Base-by-base conservation (phyloP, 2,329 filamentous ascomycete genomes). In the Hypoxylon sp. region DNA sequence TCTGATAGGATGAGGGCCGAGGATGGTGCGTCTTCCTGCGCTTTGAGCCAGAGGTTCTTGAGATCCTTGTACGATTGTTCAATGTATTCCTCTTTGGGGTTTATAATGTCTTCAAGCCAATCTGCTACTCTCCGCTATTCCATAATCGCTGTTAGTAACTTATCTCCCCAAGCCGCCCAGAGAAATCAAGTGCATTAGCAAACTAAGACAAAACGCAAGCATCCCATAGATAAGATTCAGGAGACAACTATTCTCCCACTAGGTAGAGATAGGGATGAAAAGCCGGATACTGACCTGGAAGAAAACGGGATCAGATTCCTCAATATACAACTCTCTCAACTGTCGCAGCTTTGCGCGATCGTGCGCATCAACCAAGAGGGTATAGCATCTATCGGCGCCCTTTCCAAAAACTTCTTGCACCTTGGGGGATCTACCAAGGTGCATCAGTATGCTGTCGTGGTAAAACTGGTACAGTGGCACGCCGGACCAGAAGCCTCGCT, bases 361-460 rank as follows among this genome's bases (percentile, higher is more conserved):
- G 25, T 50, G 51, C 9, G 55, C 53, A 45, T 68, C 62, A 14
- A 70, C 54, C 9, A 70, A 48, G 19, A 70, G 61, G n/a, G 65
- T 65, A 32, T 70, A 39, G 14, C 67, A 68, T 55, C 65, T 68
- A 37, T 65, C 64, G 32, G 19, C 23, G 11, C 64, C 64, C 46
- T 51, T 59, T 25, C 67, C 67, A 39, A 70, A 70, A 11, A 70
- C 25, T 25, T 65, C 51, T 30, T 65, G 43, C 34, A 70, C 67
- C 50, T 48, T 67, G 21, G 61, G 32, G 11, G 67, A 70, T 70
- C 67, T 67, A 52, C 61, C 64, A 21, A 70, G 61, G 53, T 68
- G 64, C 64, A 70, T 65, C 23, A 65, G 37, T 63, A 70, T 65
- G 52, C 64, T 70, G 21, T 70, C 61, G 45, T 63, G 64, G 51